Base-by-base conservation (phyloP, 2,329 filamentous ascomycete species). In the Knufia petricola region DNA sequence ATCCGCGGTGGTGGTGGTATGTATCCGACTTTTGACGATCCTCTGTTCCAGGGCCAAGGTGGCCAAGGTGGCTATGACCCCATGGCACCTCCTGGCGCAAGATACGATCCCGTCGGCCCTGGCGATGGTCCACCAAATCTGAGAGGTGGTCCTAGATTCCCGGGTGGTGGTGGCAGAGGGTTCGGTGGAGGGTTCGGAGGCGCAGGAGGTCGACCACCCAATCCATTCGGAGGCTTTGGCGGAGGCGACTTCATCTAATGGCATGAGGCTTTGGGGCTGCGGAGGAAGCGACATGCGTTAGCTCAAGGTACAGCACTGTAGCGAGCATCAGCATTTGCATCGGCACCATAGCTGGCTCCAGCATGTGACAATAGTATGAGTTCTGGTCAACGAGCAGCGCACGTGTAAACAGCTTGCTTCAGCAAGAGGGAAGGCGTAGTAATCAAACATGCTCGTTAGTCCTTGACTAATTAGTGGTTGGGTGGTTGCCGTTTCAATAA, bases 21-120 rank as follows among this genome's bases (percentile, higher is more conserved):
- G 92, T 86, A 95, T 66, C 92, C 92, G 1, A 94, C 89, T 0
- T 92, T 95, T 63, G 87, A 95, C 59, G 89, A 96, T 61, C 87
- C 87, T 4, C 66, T 95, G 41, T 95, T 95, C 62, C 76, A 75
- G 4, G 83, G 82, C 0, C 66, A 74, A 71, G 69, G 63, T 4
- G 65, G 72, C 2, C 66, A 67, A 30, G 71, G 66, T 12, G 72
- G 70, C 0, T 83, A 77, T 60, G 77, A 89, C 61, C 81, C 84
- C 1, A 83, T 82, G 62, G 82, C 79, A 23, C 92, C 92, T 3
- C 88, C 87, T 1, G 92, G 92, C 1, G 84, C 88, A n/a, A 75
- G 92, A 55, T 96, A 87, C 69, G 92, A 96, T 70, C 90, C 90
- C 2, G 68, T 89, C 19, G 85, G 85, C 0, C 87, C 87, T 0